Base-by-base conservation (phyloP, 441 rosid species). In the Codiaeum variegatum region DNA sequence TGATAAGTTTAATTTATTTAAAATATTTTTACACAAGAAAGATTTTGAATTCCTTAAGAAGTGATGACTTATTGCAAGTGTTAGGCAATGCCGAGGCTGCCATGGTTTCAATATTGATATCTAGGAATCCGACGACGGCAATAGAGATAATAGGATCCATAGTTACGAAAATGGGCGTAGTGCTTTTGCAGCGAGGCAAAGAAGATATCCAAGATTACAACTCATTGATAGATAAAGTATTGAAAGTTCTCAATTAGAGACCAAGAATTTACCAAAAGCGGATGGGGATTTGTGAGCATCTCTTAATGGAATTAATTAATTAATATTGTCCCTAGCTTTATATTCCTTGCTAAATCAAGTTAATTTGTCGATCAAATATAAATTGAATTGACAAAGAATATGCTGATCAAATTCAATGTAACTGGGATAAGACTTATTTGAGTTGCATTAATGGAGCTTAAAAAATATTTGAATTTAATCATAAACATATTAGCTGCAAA, bases 201-300 rank as follows among this genome's bases (percentile, higher is more conserved):
- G n/a, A n/a, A n/a, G n/a, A n/a, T n/a, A n/a, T n/a, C n/a, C n/a
- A n/a, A n/a, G n/a, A n/a, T n/a, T n/a, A n/a, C n/a, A n/a, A n/a
- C n/a, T n/a, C n/a, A n/a, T n/a, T n/a, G n/a, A n/a, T n/a, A n/a
- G n/a, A n/a, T n/a, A n/a, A n/a, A 79, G 16, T 79, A 85, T 58
- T 95, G 97, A 12, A 76, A 84, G 58, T 92, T 88, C 83, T 88
- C 95, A 23, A 78, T 90, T 34, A 80, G 91, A 82, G 97, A 96
- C 44, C 91, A 84, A 73, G 95, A 86, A 74, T 95, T 95, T 83
- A 90, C 97, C 55, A 88, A 83, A 81, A 73, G 89, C 4, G 92
- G 96, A 66, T 91, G 97, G 98, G 99, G 98, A 78, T 95, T 93
- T 80, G 99, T 93, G 68, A 91, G 99, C 85, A 77, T 71, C 73